A percentile compares a stretch with the other conserved stretches of the same genome.
phyloP scores from a whole-genome alignment of 352 stramenopile genomes.

The Phytophthora megakarya region DNA sequence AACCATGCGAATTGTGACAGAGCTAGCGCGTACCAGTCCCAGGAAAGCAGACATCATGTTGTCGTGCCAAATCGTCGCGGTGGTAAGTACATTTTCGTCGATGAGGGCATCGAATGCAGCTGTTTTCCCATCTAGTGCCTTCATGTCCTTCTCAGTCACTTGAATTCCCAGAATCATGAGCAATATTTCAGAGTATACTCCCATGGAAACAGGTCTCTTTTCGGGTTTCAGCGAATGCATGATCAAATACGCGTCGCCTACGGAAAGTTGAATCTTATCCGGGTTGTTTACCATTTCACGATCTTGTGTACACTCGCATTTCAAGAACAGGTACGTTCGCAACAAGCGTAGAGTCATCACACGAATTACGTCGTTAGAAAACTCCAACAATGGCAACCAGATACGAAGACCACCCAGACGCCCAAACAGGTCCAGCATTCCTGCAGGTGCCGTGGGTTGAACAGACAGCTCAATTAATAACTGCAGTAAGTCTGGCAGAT shows the following conservation, averaged over 20 bases:
- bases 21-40: constrained; percentile 56
- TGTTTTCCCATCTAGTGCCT: constrained; percentile 50
- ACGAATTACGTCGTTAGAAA: constrained; percentile 70
- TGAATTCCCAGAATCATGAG: constrained; percentile 76
- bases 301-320: constrained; percentile 71
- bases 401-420: constrained; percentile 79
- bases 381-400: constrained; percentile 81
- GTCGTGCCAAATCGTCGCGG: constrained; percentile 62
- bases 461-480: constrained; percentile 81
- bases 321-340: constrained; percentile 79
- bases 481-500: constrained; percentile 79
- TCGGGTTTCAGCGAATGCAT: constrained; percentile 78
- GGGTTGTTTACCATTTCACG: constrained; percentile 63
- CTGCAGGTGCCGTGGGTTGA: constrained; percentile 67
- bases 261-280: constrained; percentile 80
- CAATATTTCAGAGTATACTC: constrained; percentile 81
- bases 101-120: constrained; percentile 57
- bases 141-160: constrained; percentile 65
- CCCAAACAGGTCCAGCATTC: constrained; percentile 77
- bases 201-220: constrained; percentile 69
- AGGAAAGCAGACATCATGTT: constrained; percentile 77
- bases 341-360: constrained; percentile 84
- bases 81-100: constrained; percentile 54
- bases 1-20: constrained; percentile 63
- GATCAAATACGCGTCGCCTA: constrained; percentile 81